Percentiles rank a stretch among this genome's conserved stretches.
phyloP scores from a whole-genome alignment of 768 basidiomycete genomes.

The Pleurotus pulmonarius region DNA sequence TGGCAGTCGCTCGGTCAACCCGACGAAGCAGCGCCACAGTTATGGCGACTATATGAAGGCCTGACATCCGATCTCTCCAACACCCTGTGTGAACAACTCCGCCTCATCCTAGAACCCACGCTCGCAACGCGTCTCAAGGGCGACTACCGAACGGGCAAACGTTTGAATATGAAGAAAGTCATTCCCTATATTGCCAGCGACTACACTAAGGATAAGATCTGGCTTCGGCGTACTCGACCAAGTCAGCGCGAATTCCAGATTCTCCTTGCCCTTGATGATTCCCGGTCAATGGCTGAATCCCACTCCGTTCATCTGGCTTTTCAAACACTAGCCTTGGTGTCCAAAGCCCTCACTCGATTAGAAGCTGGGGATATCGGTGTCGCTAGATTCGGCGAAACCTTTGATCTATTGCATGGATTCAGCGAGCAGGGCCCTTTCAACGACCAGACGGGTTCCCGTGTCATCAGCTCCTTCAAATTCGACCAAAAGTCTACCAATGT shows the following conservation, averaged over 20 bases:
- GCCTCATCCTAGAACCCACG: conserved; percentile 94
- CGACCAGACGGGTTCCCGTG: conserved; percentile 73
- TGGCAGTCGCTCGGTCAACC: conserved; percentile 65
- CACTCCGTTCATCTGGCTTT: conserved; percentile 92
- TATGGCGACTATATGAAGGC: conserved; percentile 92
- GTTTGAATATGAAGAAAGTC: conserved; percentile 98
- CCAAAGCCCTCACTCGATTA: conserved; percentile 84
- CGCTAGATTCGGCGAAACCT: conserved; percentile 82
- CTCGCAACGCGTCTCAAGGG: conserved; percentile 91
- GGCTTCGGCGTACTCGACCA: conserved; percentile 92
- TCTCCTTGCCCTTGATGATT: conserved; percentile 92
- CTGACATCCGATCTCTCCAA: conserved; percentile 90
- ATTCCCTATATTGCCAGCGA: conserved; percentile 98
- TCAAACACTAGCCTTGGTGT: conserved; percentile 88
- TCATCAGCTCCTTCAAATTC: conserved; percentile 86
- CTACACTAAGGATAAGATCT: conserved; percentile 99
- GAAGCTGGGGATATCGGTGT: conserved; percentile 95
- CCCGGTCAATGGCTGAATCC: conserved; percentile 92
- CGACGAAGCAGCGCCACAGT: conserved; percentile 52
- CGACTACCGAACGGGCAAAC: conserved; percentile 96
- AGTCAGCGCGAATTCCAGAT: conserved; percentile 96
- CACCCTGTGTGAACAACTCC: conserved; percentile 91
- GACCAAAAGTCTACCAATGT: conserved; percentile 89
- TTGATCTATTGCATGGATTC: conserved; percentile 88
- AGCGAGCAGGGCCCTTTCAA: conserved; percentile 69